Evolutionary conservation across 2,329 filamentous ascomycete genomes (phyloP), one percentile per base, ranked within the genome.

Genomic region (Pseudogymnoascus sp.): DNA sequence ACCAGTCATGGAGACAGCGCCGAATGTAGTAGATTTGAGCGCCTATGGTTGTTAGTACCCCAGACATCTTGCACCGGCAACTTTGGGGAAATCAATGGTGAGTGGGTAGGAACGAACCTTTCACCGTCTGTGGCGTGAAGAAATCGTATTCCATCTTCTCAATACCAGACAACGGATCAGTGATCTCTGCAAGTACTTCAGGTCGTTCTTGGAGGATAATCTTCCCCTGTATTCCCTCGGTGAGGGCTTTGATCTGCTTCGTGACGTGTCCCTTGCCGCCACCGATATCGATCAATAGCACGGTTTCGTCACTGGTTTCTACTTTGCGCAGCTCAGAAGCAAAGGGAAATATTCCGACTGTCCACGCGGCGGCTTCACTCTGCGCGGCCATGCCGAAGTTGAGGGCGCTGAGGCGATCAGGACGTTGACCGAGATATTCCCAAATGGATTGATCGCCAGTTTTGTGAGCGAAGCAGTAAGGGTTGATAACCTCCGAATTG

Each of bases 1-100:
- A 66, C 73, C 74, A 77, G 62, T 77, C 74, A 54, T 77, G 75
- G 16, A 77, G 67, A 28, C 76, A 68, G 2, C 65, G 66, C 47
- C 71, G 71, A n/a, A 73, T 65, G 64, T 70, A 74, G 60, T 74
- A 74, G 0, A 69, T 65, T 2, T 69, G 67, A 28, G 69, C 70
- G 2, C 67, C 70, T 68, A 25, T 18, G 18, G 9, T 37, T 47
- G 50, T 65, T 37, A 62, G 59, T n/a, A 54, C 16, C 2, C 9
- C 12, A 32, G n/a, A 18, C 8, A n/a, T 4, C 25, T 4, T 4
- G 32, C 7, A 39, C 11, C 35, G 32, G 2, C 9, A 25, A 4
- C 22, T 30, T 12, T 16, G 4, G 28, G 12, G 38, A 22, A 37
- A 32, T 16, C 8, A 43, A 18, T 54, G 39, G 1, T 16, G 9